Evolutionary conservation across 2,329 filamentous ascomycete species (phyloP), one percentile per base, ranked within the genome.

Genomic region (Penicillium sp.): DNA sequence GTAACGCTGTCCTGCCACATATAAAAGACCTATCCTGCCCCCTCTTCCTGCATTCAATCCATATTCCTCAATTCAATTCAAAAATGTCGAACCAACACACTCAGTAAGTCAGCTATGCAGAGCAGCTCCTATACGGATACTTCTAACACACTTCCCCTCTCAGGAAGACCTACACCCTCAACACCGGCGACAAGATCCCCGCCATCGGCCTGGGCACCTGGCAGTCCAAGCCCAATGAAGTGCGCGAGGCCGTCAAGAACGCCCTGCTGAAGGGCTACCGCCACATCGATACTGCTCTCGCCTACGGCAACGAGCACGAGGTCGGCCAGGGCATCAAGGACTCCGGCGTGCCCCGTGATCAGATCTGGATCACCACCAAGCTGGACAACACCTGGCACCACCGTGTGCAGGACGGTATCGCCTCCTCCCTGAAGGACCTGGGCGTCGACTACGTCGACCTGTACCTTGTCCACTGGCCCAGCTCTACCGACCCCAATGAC

Each of bases 401-500:
- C 62, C 76, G 79, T 10, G 87, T 88, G 22, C 72, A 82, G 57
- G 75, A 82, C 59, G 85, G 85, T 59, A 82, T 84, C 55, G 77
- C 79, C 57, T 80, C 81, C 39, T 85, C 84, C 45, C 75, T 88
- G 55, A 81, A 84, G 71, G 79, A 81, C 64, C 80, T 88, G 60
- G 82, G 79, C 28, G 75, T 85, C 11, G 84, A 86, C 62, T 88
- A 89, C 65, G 76, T 89, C 53, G 86, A 89, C 64, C 78, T 89
- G n/a, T 88, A 85, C 72, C 79, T 89, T 50, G 83, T 90, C 66
- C 85, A 88, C 74, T 89, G 81, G 80, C 82, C 81, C 16, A 76
- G 75, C 49, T 74, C 81, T 3, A 83, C 82, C 57, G 76, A 77
- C 51, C 74, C 76, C 31, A 72, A 76, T 8, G 74, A 76, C 55